These are phyloP conservation scores for Candida loeiensis DNA, from an alignment of 805 yeast genomes.

Conservation along the genomic window DNA sequence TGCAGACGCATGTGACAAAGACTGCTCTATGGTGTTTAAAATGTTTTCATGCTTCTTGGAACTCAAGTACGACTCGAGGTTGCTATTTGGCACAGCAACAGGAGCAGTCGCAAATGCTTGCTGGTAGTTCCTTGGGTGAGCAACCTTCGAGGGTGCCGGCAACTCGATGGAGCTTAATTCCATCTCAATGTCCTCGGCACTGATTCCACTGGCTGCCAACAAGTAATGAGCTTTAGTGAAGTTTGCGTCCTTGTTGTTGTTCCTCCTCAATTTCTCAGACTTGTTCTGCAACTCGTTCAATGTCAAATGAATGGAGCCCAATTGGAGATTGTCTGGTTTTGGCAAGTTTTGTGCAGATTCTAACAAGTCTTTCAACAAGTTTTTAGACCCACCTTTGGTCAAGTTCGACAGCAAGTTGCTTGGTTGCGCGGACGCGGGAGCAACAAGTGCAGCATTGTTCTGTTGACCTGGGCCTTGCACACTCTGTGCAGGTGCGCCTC, in stretches of 20 bases:
- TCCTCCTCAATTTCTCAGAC: constrained; percentile 51
- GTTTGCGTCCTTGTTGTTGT: constrained; percentile 31
- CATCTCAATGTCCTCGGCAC: constrained; percentile 17
- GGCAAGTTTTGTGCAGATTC: constrained; percentile 80
- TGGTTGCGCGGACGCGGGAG: constrained; percentile 1
- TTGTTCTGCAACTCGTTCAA: constrained; percentile 72
- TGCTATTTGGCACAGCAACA: constrained; percentile 7
- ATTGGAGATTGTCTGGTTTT: constrained; percentile 49
- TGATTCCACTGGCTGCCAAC: constrained; percentile 81
- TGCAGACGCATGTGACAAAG: constrained; percentile 65
- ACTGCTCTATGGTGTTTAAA: constrained; percentile 76
- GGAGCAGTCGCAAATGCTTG: background rate
- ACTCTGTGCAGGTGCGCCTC: background rate
- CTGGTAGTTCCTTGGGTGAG: constrained; percentile 2
- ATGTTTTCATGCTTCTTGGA: constrained; percentile 80
- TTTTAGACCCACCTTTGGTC: constrained; percentile 8
- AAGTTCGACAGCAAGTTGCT: background rate
- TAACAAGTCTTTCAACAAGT: constrained; percentile 61
- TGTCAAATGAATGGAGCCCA: constrained; percentile 80
- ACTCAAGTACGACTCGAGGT: constrained; percentile 61
- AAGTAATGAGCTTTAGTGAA: constrained; percentile 81
- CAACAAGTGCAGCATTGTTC: constrained; percentile 5
- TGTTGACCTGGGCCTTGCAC: background rate
- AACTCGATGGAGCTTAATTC: constrained; percentile 17
- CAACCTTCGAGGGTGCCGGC: constrained; percentile 12